phyloP scores from a whole-genome alignment of 2,329 filamentous ascomycete species.

The Periconia sp. region DNA sequence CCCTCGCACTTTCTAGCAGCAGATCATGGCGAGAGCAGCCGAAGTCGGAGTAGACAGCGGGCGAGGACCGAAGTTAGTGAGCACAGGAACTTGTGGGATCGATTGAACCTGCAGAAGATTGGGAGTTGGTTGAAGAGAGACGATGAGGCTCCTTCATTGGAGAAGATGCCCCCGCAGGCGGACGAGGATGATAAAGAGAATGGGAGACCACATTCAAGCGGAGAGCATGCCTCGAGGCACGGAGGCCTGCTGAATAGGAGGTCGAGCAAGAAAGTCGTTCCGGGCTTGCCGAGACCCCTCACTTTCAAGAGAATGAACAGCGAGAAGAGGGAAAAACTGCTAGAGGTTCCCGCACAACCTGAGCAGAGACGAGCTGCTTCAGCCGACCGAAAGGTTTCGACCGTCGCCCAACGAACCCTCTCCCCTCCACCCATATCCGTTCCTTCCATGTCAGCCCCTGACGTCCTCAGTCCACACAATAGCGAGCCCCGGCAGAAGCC shows the following conservation, averaged over 20 bases:
- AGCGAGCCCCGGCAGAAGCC: slow-evolving; percentile 30
- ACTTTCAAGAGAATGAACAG: slow-evolving; percentile 86
- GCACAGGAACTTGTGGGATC: slow-evolving; percentile 45
- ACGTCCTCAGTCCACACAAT: slow-evolving; percentile 40
- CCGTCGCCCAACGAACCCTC: slow-evolving; percentile 55
- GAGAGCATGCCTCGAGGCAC: slow-evolving; percentile 21
- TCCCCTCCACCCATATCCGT: slow-evolving; percentile 47
- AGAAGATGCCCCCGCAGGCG: slow-evolving; percentile 10
- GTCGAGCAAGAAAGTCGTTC: slow-evolving; percentile 67
- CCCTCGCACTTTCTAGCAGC: slow-evolving; percentile 28
- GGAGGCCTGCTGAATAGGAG: slow-evolving; percentile 32
- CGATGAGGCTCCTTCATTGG: slow-evolving; percentile 35
- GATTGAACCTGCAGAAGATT: slow-evolving; percentile 47
- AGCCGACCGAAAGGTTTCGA: slow-evolving; percentile 69
- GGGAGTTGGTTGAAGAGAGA: slow-evolving; percentile 49
- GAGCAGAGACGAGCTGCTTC: slow-evolving; percentile 78
- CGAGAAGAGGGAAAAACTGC: slow-evolving; percentile 75
- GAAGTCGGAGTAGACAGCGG: slow-evolving; percentile 38
- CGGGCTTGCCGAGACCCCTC: slow-evolving; percentile 75
- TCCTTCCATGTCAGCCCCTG: slow-evolving; percentile 48
- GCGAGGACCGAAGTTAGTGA: slow-evolving; percentile 41
- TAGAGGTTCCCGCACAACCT: slow-evolving; percentile 67
- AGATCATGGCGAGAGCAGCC: slow-evolving; percentile 34
- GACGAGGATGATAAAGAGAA: slow-evolving; percentile 39
- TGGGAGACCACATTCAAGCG: slow-evolving; percentile 41